Evolutionary conservation across 2,329 filamentous ascomycete genomes (phyloP), one percentile per base, ranked within the genome.

Genomic region (Fusarium floridanum): DNA sequence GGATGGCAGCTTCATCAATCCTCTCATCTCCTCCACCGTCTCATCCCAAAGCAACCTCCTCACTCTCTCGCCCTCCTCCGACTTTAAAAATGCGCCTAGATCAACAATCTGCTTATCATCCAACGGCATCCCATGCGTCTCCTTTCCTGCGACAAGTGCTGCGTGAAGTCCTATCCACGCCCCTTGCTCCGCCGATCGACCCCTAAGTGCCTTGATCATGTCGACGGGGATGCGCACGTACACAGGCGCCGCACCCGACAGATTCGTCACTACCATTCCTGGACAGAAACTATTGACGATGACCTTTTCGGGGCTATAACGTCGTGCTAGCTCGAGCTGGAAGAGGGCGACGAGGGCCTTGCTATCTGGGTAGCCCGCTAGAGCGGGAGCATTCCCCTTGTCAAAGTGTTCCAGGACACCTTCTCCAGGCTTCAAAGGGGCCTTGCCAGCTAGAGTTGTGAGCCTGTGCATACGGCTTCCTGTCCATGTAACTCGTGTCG

Each of bases 131-230:
- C 73, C 75, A 32, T 77, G 75, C 2, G 73, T 60, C 45, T 75
- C 73, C 9, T 59, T 5, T 0, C 69, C 73, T 6, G 36, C 66
- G 4, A 76, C 68, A 1, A 69, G 27, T 1, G 61, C 68, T 0
- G 75, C 75, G 16, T 77, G 68, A 10, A 76, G 37, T 3, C 55
- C 72, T 27, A 72, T 71, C 66, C 68, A 71, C 2, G 48, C 70
- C 0, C 65, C 73, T 29, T 70, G 55, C 32, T 69, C 64, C 3
- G 53, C 57, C 12, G 66, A 50, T 22, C 73, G 56, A 7, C 66
- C 72, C 10, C 55, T 32, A 2, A 73, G 34, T 1, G 59, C 61
- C 43, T 59, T 66, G 10, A 73, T 27, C 7, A 67, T 6, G 29
- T 48, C 53, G 4, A 71, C 24, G 4, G 57, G 67, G 6, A 75